Evolutionary conservation across 176 grass and related monocot species (phyloP).

Genomic region (Leersia perrieri): DNA sequence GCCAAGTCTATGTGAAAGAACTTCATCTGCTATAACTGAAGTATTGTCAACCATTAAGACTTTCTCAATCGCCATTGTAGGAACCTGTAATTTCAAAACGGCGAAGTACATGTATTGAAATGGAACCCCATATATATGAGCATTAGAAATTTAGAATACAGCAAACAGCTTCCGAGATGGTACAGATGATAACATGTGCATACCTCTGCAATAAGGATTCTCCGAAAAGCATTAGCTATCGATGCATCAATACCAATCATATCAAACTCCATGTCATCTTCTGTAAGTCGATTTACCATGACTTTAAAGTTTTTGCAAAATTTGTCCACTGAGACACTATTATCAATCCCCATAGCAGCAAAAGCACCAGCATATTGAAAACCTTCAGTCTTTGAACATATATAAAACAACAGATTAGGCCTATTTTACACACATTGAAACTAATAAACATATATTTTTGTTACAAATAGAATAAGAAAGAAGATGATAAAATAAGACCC

Average conservation of each 20-base stretch:
- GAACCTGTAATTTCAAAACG: constrained; percentile 51
- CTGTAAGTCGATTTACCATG: constrained; percentile 58
- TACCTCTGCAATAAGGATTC: constrained; percentile 92
- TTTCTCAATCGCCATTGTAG: constrained; percentile 96
- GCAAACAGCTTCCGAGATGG: neutral
- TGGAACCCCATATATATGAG: neutral
- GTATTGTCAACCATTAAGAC: constrained; percentile 84
- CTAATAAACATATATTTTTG: too few relatives aligned
- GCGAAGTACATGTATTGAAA: neutral
- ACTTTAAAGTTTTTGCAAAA: constrained; percentile 70
- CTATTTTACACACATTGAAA: neutral
- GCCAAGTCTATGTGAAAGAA: constrained; percentile 82
- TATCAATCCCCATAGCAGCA: constrained; percentile 69
- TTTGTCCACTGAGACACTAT: constrained; percentile 45
- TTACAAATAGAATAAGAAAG: neutral
- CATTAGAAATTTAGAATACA: constrained; percentile 1
- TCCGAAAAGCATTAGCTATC: constrained; percentile 80
- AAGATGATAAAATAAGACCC: neutral
- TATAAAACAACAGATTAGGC: neutral
- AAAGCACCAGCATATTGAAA: constrained; percentile 68
- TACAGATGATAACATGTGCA: constrained; percentile 1
- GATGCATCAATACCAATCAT: constrained; percentile 92
- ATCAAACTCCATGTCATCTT: constrained; percentile 96
- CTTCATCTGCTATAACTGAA: constrained; percentile 87
- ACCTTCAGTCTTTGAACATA: constrained; percentile 64